phyloP scores from a whole-genome alignment of 805 yeast species.

The Pichia rugopelliculosa region DNA sequence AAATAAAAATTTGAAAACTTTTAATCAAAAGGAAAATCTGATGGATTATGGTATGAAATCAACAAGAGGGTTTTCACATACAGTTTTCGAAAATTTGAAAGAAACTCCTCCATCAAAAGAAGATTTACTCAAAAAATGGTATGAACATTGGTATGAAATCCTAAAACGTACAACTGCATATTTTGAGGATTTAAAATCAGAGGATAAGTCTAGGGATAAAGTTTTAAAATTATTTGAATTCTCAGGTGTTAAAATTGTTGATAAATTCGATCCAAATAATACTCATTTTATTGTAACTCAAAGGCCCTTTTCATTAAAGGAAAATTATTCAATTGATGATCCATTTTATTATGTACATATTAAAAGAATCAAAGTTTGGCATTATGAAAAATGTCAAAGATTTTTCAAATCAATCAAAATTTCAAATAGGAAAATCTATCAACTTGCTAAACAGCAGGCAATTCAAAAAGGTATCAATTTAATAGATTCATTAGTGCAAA shows the following conservation, averaged over 20 bases:
- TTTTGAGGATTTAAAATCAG: constrained; percentile 37
- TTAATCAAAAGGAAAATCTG: constrained; percentile 4
- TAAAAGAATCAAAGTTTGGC: constrained; percentile 51
- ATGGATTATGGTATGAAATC: constrained; percentile 10
- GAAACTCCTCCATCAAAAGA: constrained; percentile 31
- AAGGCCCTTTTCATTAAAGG: constrained; percentile 33
- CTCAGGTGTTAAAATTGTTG: constrained; percentile 41
- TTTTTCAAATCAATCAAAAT: constrained; percentile 45
- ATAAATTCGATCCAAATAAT: constrained; percentile 36
- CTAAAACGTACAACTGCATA: constrained; percentile 40
- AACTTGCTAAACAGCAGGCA: constrained; percentile 17
- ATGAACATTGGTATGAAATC: constrained; percentile 43
- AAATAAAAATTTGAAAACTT: background rate
- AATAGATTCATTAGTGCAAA: background rate
- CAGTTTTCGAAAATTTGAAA: constrained; percentile 27
- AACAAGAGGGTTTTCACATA: constrained; percentile 11
- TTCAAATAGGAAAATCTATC: constrained; percentile 30
- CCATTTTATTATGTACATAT: constrained; percentile 39
- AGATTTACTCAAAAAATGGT: constrained; percentile 41
- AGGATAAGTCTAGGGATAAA: constrained; percentile 32
- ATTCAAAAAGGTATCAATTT: constrained; percentile 4
- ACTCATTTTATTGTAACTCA: constrained; percentile 43
- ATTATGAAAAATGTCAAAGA: constrained; percentile 48
- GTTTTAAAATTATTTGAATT: constrained; percentile 38
- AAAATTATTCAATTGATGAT: constrained; percentile 35